Conservation (phyloP, 257 asterid genomes). For the Avicennia marina region DNA sequence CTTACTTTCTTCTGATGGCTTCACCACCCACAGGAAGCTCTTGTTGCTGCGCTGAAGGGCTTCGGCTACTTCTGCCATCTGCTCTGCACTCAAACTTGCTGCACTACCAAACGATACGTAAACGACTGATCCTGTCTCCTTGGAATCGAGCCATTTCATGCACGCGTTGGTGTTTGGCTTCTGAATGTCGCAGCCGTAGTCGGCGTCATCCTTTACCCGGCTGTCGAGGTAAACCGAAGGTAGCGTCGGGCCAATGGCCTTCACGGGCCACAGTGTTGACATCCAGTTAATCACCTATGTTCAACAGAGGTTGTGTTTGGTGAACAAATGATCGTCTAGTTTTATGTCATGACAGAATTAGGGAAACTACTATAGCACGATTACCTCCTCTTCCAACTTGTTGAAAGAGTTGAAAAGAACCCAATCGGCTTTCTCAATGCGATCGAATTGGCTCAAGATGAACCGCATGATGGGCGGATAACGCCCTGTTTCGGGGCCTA, state of each 20-base stretch:
- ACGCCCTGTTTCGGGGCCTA: conserved; percentile 40
- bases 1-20: conserved; percentile 42
- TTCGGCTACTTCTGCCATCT: conserved; percentile 33
- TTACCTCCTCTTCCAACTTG: conserved; percentile 53
- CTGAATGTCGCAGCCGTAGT: conserved; percentile 40
- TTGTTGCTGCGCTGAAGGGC: conserved; percentile 28
- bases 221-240: conserved; percentile 52
- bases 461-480: conserved; percentile 39
- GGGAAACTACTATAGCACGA: background rate
- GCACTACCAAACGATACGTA: conserved; percentile 52
- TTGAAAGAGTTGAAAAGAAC: conserved; percentile 58
- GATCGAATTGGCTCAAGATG: conserved; percentile 41
- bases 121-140: conserved; percentile 32
- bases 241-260: conserved; percentile 46
- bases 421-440: conserved; percentile 47
- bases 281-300: conserved; percentile 48
- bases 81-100: conserved; percentile 32
- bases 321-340: too few relatives aligned
- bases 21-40: conserved; percentile 54
- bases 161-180: conserved; percentile 29
- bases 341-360: too few relatives aligned
- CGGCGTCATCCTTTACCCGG: conserved; percentile 33
- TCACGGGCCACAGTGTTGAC: conserved; percentile 44
- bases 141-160: conserved; percentile 50
- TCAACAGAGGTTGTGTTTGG: too few relatives aligned